phyloP scores from a whole-genome alignment of 2,329 filamentous ascomycete species.

The Aspergillus jensenii region DNA sequence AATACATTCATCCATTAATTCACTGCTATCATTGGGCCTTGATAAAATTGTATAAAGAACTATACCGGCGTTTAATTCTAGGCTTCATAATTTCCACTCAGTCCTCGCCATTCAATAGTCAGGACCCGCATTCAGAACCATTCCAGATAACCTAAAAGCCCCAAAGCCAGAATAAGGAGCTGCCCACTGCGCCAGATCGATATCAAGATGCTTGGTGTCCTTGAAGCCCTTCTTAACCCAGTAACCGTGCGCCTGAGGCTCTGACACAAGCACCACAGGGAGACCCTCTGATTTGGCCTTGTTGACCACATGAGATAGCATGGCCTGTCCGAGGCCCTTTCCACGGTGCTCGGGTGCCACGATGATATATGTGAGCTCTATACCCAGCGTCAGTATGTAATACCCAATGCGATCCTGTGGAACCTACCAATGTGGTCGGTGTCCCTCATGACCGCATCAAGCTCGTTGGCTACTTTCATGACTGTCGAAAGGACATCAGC shows the following conservation, averaged over 20 bases:
- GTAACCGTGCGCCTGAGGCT: constrained; percentile 16
- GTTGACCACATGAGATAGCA: background rate
- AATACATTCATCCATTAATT: too few relatives aligned
- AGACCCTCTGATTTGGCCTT: background rate
- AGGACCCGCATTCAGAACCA: constrained; percentile 13
- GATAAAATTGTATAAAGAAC: too few relatives aligned
- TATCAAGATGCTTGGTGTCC: constrained; percentile 17
- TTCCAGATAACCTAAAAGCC: constrained; percentile 14
- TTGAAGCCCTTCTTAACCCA: constrained; percentile 14
- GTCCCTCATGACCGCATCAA: background rate
- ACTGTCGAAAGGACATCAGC: background rate
- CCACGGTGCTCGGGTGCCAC: background rate
- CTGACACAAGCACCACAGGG: constrained; percentile 4
- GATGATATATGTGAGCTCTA: constrained; percentile 9
- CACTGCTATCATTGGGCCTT: too few relatives aligned
- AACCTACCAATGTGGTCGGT: constrained; percentile 5
- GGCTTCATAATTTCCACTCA: too few relatives aligned
- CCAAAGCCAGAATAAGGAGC: constrained; percentile 18
- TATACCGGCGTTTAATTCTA: too few relatives aligned
- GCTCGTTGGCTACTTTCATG: background rate
- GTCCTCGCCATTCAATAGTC: too few relatives aligned
- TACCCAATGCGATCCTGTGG: too few relatives aligned
- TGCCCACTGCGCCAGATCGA: constrained; percentile 18
- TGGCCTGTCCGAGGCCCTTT: constrained; percentile 1
- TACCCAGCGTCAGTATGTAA: background rate